Percentiles rank a stretch among this genome's conserved stretches.
These are phyloP conservation scores for Kwoniella mangroviensis DNA, from an alignment of 768 basidiomycete genomes.

Conservation along the genomic window DNA sequence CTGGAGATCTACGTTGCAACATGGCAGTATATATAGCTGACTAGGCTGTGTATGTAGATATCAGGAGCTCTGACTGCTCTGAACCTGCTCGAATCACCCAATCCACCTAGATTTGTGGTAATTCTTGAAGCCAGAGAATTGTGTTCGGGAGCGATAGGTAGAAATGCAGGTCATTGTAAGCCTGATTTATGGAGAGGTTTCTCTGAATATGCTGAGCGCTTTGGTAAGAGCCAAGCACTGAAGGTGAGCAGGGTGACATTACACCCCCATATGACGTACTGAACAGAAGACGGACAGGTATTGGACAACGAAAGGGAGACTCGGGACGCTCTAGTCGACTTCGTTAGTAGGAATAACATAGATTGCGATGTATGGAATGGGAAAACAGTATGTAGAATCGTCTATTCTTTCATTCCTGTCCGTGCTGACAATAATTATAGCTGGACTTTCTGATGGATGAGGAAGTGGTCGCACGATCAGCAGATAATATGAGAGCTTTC, in stretches of 20 bases:
- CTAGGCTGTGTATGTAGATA: slow-evolving; percentile 4
- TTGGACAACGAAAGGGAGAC: slow-evolving; percentile 40
- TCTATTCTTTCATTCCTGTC: neutral
- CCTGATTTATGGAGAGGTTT: slow-evolving; percentile 37
- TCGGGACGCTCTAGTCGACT: slow-evolving; percentile 27
- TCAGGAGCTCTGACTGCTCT: slow-evolving; percentile 32
- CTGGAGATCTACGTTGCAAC: neutral
- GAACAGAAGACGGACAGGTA: slow-evolving; percentile 13
- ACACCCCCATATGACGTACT: neutral
- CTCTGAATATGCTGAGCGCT: slow-evolving; percentile 25
- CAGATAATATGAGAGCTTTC: slow-evolving; percentile 42
- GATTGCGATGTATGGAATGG: slow-evolving; percentile 47
- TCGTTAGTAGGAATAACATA: slow-evolving; percentile 29
- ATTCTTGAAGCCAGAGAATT: slow-evolving; percentile 78
- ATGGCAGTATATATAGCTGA: too few relatives aligned
- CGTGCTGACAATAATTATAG: slow-evolving; percentile 2
- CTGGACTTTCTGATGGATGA: slow-evolving; percentile 44
- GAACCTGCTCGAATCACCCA: slow-evolving; percentile 25
- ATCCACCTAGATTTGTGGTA: slow-evolving; percentile 59
- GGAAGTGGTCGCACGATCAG: slow-evolving; percentile 32
- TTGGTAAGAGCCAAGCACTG: slow-evolving; percentile 33
- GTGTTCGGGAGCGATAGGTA: slow-evolving; percentile 66
- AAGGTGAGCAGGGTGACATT: slow-evolving; percentile 14
- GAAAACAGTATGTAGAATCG: slow-evolving; percentile 28
- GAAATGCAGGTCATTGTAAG: slow-evolving; percentile 58